These are phyloP conservation scores for Vigna nakashimae DNA, from an alignment of 306 rosid genomes.

Conservation along the genomic window DNA sequence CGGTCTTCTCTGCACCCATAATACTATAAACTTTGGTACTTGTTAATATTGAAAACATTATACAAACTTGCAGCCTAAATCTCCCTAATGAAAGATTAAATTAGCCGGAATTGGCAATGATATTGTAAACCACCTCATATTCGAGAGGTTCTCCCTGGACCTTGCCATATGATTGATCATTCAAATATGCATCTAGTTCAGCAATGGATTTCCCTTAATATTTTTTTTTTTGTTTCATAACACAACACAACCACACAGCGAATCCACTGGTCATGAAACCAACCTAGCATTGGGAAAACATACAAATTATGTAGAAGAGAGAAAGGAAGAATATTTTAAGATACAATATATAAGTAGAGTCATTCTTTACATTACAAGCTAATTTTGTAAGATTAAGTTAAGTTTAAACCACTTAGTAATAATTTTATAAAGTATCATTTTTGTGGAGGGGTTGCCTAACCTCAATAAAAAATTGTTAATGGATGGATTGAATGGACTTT, in stretches of 20 bases:
- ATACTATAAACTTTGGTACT: neutral
- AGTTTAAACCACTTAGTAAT: no score
- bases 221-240: neutral
- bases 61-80: conserved; percentile 20
- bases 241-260: neutral
- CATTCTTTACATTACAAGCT: no score
- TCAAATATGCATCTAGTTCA: conserved; percentile 37
- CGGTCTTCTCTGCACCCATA: neutral
- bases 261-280: neutral
- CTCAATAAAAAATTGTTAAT: no score
- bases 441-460: no score
- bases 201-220: neutral
- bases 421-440: no score
- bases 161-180: neutral
- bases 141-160: conserved; percentile 21
- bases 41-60: neutral
- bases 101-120: conserved; percentile 23
- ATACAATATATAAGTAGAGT: no score
- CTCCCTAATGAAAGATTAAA: neutral
- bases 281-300: neutral
- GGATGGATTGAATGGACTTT: no score
- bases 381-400: no score
- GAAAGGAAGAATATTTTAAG: no score
- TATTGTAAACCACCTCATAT: conserved; percentile 18
- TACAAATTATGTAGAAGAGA: no score